Conservation (phyloP, 768 basidiomycete species). For the Lentinula sp. region DNA sequence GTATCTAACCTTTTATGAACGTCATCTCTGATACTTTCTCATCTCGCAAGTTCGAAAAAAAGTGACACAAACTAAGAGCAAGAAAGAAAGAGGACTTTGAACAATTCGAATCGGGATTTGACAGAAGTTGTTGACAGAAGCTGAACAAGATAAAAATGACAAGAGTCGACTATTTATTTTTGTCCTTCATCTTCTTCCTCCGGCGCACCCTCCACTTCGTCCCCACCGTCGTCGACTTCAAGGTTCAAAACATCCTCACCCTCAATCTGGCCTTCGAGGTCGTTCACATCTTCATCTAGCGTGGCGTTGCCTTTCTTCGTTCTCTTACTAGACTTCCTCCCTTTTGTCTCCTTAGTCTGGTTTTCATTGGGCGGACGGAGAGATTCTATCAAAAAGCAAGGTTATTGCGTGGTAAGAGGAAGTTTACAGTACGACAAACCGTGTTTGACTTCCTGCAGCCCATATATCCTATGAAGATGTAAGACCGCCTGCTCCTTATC, state of each 20-base stretch:
- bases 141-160: too few species aligned
- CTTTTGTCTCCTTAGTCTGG: constrained; percentile 37
- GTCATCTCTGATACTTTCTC: too few species aligned
- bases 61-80: too few species aligned
- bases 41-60: too few species aligned
- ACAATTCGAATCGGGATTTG: too few species aligned
- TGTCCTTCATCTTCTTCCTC: neutral
- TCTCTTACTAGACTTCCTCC: constrained; percentile 35
- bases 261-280: neutral
- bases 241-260: neutral
- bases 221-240: neutral
- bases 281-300: neutral
- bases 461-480: constrained; percentile 75
- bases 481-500: constrained; percentile 94
- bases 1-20: too few species aligned
- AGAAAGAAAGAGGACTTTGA: too few species aligned
- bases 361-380: constrained; percentile 36
- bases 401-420: neutral
- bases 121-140: too few species aligned
- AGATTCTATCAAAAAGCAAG: constrained; percentile 22
- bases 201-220: neutral
- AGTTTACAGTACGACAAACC: constrained; percentile 25
- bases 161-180: too few species aligned
- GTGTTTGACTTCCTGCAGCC: constrained; percentile 55
- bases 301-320: constrained; percentile 8